phyloP scores from a whole-genome alignment of 305 asterid species.

The Solanum chacoense region DNA sequence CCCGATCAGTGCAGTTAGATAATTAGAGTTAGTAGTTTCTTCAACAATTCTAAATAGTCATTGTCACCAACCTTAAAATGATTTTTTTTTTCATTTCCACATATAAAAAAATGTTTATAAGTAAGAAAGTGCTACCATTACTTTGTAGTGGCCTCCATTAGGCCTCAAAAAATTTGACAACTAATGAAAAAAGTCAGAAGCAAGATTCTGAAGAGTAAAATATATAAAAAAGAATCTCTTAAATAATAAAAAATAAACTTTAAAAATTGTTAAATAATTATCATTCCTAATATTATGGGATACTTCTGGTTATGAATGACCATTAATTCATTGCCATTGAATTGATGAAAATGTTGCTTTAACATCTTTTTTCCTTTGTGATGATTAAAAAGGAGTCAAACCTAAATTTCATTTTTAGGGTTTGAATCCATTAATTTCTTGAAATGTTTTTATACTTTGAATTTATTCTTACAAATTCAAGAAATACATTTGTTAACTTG shows the following conservation, averaged over 20 bases:
- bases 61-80: background rate
- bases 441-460: background rate
- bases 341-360: constrained; percentile 20
- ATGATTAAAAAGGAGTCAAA: background rate
- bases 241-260: background rate
- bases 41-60: no score
- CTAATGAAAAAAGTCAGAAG: background rate
- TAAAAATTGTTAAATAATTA: background rate
- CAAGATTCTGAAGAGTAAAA: background rate
- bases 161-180: background rate
- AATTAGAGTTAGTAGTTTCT: background rate
- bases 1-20: background rate
- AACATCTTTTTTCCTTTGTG: constrained; percentile 14
- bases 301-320: background rate
- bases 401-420: background rate
- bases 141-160: background rate
- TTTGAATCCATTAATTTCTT: background rate
- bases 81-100: background rate
- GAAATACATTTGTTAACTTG: background rate
- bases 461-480: background rate
- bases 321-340: constrained; percentile 19
- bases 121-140: background rate
- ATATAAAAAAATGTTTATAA: background rate
- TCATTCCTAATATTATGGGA: background rate
- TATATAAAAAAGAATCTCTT: background rate